Conservation (phyloP, 2,329 filamentous ascomycete genomes). For the Talaromyces islandicus region DNA sequence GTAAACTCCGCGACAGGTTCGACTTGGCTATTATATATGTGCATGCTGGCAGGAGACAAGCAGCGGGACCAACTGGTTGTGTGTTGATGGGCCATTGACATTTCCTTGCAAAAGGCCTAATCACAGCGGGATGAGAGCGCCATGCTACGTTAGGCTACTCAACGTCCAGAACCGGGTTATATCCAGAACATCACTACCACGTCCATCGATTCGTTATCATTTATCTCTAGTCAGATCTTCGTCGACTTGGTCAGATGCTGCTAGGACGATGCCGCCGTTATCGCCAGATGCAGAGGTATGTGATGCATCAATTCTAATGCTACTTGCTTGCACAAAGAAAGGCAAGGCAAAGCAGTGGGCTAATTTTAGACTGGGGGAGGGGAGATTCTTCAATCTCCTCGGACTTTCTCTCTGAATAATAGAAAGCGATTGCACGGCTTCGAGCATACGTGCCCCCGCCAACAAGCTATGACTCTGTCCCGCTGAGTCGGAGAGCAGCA, state of each 20-base stretch:
- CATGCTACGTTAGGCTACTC: background rate
- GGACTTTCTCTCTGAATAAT: background rate
- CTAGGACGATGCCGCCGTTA: conserved; percentile 3
- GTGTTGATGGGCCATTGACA: background rate
- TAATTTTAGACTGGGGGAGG: background rate
- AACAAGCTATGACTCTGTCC: conserved; percentile 52
- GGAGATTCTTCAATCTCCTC: background rate
- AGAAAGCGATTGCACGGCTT: conserved; percentile 52
- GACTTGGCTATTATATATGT: background rate
- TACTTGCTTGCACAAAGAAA: background rate
- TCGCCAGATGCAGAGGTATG: conserved; percentile 15
- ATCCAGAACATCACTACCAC: background rate
- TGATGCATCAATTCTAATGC: background rate
- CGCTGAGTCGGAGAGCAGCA: conserved; percentile 65
- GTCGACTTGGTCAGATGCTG: background rate
- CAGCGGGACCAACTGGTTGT: background rate
- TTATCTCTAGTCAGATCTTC: background rate
- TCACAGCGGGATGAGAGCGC: background rate
- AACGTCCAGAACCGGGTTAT: background rate
- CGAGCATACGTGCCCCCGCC: conserved; percentile 52
- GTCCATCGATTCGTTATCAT: background rate
- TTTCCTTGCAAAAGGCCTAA: background rate
- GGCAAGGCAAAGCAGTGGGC: background rate
- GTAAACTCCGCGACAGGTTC: background rate
- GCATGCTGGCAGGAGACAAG: background rate